phyloP scores from a whole-genome alignment of 441 rosid species.

The Adansonia gregorii region DNA sequence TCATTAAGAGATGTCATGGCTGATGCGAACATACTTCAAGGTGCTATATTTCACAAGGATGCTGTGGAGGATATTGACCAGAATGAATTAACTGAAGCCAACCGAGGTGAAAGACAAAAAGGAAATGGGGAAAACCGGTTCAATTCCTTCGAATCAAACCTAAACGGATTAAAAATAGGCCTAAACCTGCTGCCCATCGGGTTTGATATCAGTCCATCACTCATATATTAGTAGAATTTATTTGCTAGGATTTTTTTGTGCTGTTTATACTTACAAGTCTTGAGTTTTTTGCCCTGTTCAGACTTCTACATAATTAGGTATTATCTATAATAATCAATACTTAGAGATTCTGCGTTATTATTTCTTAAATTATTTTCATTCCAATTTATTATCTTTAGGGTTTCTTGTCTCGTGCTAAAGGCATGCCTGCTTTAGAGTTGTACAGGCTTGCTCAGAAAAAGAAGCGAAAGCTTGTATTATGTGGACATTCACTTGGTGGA shows the following conservation, averaged over 20 bases:
- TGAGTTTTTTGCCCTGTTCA: not conserved
- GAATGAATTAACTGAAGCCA: slow-evolving; percentile 49
- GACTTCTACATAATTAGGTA: not conserved
- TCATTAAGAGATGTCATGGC: slow-evolving; percentile 85
- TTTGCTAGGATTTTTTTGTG: slow-evolving; percentile 2
- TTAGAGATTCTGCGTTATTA: slow-evolving; percentile 6
- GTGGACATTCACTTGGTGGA: slow-evolving; percentile 99
- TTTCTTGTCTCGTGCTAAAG: slow-evolving; percentile 97
- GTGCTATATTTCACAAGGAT: slow-evolving; percentile 94
- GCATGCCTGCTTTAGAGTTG: slow-evolving; percentile 95
- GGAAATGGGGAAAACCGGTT: slow-evolving; percentile 50
- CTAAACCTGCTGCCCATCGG: slow-evolving; percentile 97
- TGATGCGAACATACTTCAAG: slow-evolving; percentile 95
- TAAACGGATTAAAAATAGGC: slow-evolving; percentile 56
- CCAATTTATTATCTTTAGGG: slow-evolving; percentile 58
- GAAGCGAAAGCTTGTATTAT: slow-evolving; percentile 90
- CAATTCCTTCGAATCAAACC: slow-evolving; percentile 54
- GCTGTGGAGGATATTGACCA: slow-evolving; percentile 46
- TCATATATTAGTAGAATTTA: slow-evolving; percentile 13
- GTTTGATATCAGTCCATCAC: slow-evolving; percentile 44
- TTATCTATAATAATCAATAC: not conserved
- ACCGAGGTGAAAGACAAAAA: slow-evolving; percentile 45
- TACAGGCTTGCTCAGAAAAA: slow-evolving; percentile 95
- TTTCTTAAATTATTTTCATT: slow-evolving; percentile 21
- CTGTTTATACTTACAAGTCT: not conserved